A percentile compares a stretch with the other conserved stretches of the same genome.
phyloP scores from a whole-genome alignment of 139 green algal species.

The Closterium sp. region DNA sequence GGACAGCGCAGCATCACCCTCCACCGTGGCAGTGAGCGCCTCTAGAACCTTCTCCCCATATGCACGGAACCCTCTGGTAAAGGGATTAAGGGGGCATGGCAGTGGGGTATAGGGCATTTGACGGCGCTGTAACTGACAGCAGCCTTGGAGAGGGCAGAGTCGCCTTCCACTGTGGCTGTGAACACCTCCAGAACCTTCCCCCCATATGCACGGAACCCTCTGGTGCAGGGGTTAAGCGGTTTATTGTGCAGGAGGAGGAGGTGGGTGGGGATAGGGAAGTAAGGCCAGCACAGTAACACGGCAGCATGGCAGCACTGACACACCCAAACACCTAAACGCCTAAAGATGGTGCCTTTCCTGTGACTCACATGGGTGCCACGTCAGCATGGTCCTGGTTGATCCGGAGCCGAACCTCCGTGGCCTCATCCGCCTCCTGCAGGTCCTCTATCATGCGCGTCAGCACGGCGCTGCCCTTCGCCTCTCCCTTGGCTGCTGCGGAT shows the following conservation, averaged over 20 bases:
- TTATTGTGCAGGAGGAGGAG: not conserved
- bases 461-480: conserved; percentile 40
- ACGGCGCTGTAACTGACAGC: conserved; percentile 7
- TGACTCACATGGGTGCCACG: conserved; percentile 57
- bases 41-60: conserved; percentile 58
- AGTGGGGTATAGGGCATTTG: too few relatives aligned
- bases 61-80: conserved; percentile 21
- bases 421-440: conserved; percentile 71
- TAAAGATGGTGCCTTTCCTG: not conserved
- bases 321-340: too few relatives aligned
- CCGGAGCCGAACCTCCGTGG: conserved; percentile 69
- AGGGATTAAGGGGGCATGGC: too few relatives aligned
- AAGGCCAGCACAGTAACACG: not conserved
- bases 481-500: conserved; percentile 53
- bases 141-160: conserved; percentile 14
- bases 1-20: conserved; percentile 9
- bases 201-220: conserved; percentile 35
- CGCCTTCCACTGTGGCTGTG: conserved; percentile 56
- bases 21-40: conserved; percentile 61
- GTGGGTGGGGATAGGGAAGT: not conserved
- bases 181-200: conserved; percentile 62
- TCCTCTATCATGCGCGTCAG: conserved; percentile 69
- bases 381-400: conserved; percentile 57
- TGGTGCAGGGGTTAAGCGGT: conserved; percentile 3
- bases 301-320: not conserved